A percentile compares a stretch with the other conserved stretches of the same genome.
These are phyloP conservation scores for Taxillus chinensis DNA, from an alignment of 164 flowering plant genomes.

Conservation along the genomic window DNA sequence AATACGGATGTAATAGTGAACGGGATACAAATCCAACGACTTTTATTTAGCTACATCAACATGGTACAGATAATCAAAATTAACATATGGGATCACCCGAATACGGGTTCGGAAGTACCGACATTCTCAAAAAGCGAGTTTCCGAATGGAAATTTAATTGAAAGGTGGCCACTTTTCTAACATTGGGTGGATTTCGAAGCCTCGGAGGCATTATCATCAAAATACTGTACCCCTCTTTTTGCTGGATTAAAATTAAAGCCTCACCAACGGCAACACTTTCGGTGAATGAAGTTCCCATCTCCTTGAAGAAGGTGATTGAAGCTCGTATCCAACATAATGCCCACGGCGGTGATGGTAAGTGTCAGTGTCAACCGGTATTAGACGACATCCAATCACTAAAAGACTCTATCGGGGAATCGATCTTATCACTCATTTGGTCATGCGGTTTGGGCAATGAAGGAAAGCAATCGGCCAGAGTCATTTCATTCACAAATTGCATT, in stretches of 20 bases:
- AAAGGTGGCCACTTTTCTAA: conserved; percentile 36
- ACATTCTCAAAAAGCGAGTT: conserved; percentile 31
- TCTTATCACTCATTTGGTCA: conserved; percentile 30
- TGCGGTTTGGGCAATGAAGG: conserved; percentile 30
- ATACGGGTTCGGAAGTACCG: conserved; percentile 57
- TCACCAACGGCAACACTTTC: conserved; percentile 46
- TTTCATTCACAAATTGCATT: conserved; percentile 63
- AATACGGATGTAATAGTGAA: no score
- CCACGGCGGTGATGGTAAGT: conserved; percentile 74
- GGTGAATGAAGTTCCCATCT: conserved; percentile 48
- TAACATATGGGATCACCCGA: no score
- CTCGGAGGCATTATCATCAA: conserved; percentile 43
- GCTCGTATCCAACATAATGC: conserved; percentile 49
- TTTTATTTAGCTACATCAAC: no score
- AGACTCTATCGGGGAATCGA: conserved; percentile 21
- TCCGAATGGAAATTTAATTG: conserved; percentile 20
- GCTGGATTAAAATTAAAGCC: conserved; percentile 40
- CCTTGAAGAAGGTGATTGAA: conserved; percentile 28
- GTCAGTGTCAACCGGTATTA: conserved; percentile 67
- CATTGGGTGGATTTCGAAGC: conserved; percentile 20
- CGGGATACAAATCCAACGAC: no score
- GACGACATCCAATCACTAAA: conserved; percentile 59
- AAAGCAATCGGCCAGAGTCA: conserved; percentile 32
- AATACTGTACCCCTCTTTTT: conserved; percentile 18
- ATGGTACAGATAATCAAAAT: no score